A percentile compares a stretch with the other conserved stretches of the same genome.
phyloP scores from a whole-genome alignment of 805 yeast genomes.

The Kodamaea kakaduensis region DNA sequence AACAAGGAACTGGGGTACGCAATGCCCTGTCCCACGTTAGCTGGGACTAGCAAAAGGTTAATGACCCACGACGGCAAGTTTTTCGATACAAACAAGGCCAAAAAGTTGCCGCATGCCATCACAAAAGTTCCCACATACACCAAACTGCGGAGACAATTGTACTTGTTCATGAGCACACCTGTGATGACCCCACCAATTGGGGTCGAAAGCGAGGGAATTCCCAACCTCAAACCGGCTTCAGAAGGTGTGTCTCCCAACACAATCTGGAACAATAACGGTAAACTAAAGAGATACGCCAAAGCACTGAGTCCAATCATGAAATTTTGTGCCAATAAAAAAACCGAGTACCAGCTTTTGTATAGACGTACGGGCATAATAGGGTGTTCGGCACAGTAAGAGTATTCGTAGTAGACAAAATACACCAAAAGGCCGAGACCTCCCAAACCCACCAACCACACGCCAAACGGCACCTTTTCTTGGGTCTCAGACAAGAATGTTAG shows the following conservation, averaged over 20 bases:
- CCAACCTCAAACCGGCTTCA: constrained; percentile 26
- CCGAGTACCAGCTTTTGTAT: constrained; percentile 20
- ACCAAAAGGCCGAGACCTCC: constrained; percentile 10
- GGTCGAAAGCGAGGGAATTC: constrained; percentile 38
- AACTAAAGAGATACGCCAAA: constrained; percentile 38
- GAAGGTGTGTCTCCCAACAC: constrained; percentile 29
- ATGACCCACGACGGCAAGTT: constrained; percentile 22
- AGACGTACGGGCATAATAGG: constrained; percentile 33
- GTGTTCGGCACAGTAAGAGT: constrained; percentile 17
- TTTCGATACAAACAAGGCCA: constrained; percentile 17
- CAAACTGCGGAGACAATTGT: constrained; percentile 21
- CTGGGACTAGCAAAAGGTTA: constrained; percentile 26
- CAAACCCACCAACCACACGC: constrained; percentile 13
- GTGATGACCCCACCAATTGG: constrained; percentile 42
- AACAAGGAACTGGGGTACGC: constrained; percentile 35
- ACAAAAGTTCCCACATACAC: constrained; percentile 29
- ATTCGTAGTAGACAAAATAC: constrained; percentile 19
- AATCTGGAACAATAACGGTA: constrained; percentile 41
- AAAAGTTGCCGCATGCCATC: constrained; percentile 33
- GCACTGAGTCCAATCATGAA: constrained; percentile 36
- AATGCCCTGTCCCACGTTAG: constrained; percentile 38
- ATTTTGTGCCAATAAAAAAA: constrained; percentile 25
- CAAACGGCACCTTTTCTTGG: constrained; percentile 13
- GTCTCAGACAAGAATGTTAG: constrained; percentile 23
- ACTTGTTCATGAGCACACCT: constrained; percentile 35